Evolutionary conservation across 495 filamentous ascomycete species (phyloP).

Genomic region (Cercophora scortea): DNA sequence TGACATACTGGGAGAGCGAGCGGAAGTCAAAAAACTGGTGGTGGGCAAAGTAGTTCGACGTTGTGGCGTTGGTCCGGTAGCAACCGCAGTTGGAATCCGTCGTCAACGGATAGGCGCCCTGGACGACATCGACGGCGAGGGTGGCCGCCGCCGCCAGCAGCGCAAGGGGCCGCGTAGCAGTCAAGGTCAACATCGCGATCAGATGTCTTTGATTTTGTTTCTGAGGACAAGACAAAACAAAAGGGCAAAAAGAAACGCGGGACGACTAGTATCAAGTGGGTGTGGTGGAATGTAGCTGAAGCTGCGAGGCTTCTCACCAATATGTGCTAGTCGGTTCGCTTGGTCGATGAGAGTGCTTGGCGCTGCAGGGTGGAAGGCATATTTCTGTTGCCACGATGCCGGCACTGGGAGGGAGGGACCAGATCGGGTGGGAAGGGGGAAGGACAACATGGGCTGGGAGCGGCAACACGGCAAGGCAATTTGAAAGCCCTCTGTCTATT

Average conservation of each 20-base stretch:
- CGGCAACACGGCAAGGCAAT: not conserved
- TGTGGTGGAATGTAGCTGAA: no score
- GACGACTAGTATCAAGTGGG: no score
- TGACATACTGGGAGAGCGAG: conserved; percentile 30
- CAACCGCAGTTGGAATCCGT: conserved; percentile 39
- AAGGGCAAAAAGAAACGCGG: not conserved
- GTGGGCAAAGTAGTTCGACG: conserved; percentile 50
- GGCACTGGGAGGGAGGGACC: not conserved
- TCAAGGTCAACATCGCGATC: conserved; percentile 1
- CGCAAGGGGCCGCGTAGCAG: conserved; percentile 3
- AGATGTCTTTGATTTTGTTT: not conserved
- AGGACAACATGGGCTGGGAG: not conserved
- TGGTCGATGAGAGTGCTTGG: not conserved
- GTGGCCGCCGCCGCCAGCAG: conserved; percentile 7
- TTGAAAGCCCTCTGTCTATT: no score
- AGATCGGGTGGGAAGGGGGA: no score
- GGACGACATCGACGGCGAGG: conserved; percentile 3
- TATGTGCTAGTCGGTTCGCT: not conserved
- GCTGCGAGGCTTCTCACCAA: not conserved
- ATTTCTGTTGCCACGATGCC: not conserved
- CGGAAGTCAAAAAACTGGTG: conserved; percentile 65
- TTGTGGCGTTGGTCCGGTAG: conserved; percentile 38
- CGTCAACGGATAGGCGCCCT: conserved; percentile 27
- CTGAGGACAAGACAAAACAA: not conserved
- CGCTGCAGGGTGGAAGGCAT: not conserved